phyloP scores from a whole-genome alignment of 257 asterid species.

The Linderniella brevidens region DNA sequence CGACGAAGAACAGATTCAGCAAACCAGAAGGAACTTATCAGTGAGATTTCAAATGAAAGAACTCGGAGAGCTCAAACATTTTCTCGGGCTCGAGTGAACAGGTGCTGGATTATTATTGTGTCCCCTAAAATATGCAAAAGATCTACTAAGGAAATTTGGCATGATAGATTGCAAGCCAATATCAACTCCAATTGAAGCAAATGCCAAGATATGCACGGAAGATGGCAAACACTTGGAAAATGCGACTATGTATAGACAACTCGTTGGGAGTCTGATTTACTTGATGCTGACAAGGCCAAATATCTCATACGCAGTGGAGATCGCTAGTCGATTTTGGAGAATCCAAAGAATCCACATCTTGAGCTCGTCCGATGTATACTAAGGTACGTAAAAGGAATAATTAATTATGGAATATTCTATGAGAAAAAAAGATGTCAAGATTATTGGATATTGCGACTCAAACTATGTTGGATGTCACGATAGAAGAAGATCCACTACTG shows the following conservation, averaged over 20 bases:
- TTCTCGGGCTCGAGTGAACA: too few species aligned
- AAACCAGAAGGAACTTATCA: conserved; percentile 1
- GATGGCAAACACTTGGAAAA: conserved; percentile 6
- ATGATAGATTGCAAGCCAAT: conserved; percentile 1
- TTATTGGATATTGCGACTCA: conserved; percentile 4
- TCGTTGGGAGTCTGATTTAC: conserved; percentile 5
- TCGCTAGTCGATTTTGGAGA: conserved; percentile 7
- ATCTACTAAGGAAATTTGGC: neutral
- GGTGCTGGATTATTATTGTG: neutral
- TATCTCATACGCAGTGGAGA: neutral
- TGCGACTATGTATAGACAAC: conserved; percentile 2
- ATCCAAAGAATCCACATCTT: conserved; percentile 9
- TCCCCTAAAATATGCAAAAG: conserved; percentile 2
- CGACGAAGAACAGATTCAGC: conserved; percentile 1
- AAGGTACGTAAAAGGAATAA: neutral
- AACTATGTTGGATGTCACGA: conserved; percentile 4
- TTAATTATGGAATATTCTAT: neutral
- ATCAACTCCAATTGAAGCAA: conserved; percentile 1
- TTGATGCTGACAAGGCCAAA: conserved; percentile 5
- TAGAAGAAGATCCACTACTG: conserved; percentile 1
- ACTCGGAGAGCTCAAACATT: neutral
- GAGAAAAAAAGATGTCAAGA: neutral
- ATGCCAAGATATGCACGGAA: conserved; percentile 5
- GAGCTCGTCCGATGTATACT: conserved; percentile 1
- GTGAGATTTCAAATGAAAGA: conserved; percentile 6